Conservation (phyloP, 78 protist genomes). For the Cavenderia fasciculata region DNA sequence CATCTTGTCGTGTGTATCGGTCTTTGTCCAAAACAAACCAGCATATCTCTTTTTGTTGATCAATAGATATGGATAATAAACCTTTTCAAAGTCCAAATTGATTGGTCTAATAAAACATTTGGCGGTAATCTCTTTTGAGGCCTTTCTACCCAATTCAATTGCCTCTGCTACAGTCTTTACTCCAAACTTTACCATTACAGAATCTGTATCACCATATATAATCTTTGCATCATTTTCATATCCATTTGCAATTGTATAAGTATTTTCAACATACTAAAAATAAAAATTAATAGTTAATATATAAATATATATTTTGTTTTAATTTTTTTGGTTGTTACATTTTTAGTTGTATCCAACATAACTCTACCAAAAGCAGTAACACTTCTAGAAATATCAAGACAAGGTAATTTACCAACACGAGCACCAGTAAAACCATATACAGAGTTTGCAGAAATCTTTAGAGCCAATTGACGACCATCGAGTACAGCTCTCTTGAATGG, state of each 20-base stretch:
- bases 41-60: conserved; percentile 99
- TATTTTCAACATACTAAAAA: conserved; percentile 85
- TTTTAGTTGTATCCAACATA: conserved; percentile 97
- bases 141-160: conserved; percentile 95
- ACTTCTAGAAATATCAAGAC: conserved; percentile 94
- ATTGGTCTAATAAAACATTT: conserved; percentile 95
- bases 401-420: conserved; percentile 98
- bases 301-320: neutral
- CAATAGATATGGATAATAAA: conserved; percentile 98
- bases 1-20: conserved; percentile 95
- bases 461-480: conserved; percentile 99
- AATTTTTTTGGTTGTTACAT: conserved; percentile 3
- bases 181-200: conserved; percentile 99
- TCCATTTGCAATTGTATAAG: conserved; percentile 92
- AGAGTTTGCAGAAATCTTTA: conserved; percentile 99
- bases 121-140: conserved; percentile 93
- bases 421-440: conserved; percentile 99
- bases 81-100: conserved; percentile 98
- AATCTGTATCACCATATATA: conserved; percentile 99
- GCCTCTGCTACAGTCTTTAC: conserved; percentile 79
- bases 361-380: conserved; percentile 99
- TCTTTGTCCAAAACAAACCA: conserved; percentile 97
- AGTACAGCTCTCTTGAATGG: conserved; percentile 92
- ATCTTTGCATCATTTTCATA: conserved; percentile 91
- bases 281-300: neutral